Percentiles rank a stretch among this genome's conserved stretches.
Evolutionary conservation across 2,329 filamentous ascomycete species (phyloP).

Genomic region (Sclerotinia subarctica): DNA sequence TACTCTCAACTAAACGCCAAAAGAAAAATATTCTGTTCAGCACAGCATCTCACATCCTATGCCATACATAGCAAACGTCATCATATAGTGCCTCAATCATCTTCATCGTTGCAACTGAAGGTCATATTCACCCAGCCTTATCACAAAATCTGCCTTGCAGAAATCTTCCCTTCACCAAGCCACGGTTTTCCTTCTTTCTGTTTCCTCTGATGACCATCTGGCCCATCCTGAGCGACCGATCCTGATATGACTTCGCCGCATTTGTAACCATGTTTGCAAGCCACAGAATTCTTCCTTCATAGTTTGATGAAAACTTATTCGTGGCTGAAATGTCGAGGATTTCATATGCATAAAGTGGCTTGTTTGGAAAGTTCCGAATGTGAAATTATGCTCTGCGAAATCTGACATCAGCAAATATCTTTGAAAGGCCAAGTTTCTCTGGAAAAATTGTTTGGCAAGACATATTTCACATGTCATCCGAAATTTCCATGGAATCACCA

Average conservation of each 20-base stretch:
- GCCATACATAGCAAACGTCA: not conserved
- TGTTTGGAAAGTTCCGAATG: conserved; percentile 11
- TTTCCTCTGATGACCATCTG: not conserved
- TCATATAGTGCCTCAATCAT: not conserved
- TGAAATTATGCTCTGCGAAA: not conserved
- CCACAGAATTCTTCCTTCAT: not conserved
- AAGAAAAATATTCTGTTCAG: not conserved
- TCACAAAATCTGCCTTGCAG: not conserved
- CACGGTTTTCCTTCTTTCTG: not conserved
- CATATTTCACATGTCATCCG: not conserved
- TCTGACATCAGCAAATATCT: not conserved
- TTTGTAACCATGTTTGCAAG: not conserved
- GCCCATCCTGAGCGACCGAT: no score
- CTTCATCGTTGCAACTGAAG: not conserved
- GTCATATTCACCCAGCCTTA: not conserved
- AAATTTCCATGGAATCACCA: not conserved
- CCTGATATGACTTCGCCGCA: not conserved
- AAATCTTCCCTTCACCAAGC: not conserved
- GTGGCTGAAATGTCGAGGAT: not conserved
- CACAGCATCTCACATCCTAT: not conserved
- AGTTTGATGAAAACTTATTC: not conserved
- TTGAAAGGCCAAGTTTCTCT: not conserved
- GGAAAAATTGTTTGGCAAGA: not conserved
- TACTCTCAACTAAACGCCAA: not conserved
- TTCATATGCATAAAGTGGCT: not conserved